Evolutionary conservation across 2,329 filamentous ascomycete genomes (phyloP).

Genomic region (Clathrospora elynae): DNA sequence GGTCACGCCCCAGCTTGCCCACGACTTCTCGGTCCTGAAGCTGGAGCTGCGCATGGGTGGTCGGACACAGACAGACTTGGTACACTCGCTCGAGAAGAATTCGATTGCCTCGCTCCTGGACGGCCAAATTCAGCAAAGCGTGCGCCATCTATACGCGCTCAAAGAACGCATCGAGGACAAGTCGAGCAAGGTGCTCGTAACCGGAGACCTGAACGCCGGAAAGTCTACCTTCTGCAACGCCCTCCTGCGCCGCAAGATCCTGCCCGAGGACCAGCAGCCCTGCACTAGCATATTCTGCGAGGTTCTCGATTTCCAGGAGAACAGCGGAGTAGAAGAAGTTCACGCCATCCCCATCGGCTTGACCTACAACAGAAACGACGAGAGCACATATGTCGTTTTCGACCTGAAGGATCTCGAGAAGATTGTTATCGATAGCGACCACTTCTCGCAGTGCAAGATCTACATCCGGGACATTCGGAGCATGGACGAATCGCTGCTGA

Average conservation of each 20-base stretch:
- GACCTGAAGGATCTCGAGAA: slow-evolving; percentile 77
- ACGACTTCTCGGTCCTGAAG: slow-evolving; percentile 95
- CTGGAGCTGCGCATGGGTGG: slow-evolving; percentile 89
- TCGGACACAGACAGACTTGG: slow-evolving; percentile 83
- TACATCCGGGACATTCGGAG: slow-evolving; percentile 89
- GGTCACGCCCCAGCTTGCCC: slow-evolving; percentile 88
- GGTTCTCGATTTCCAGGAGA: slow-evolving; percentile 89
- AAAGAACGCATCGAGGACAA: slow-evolving; percentile 96
- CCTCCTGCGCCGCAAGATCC: slow-evolving; percentile 84
- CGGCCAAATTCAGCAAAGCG: slow-evolving; percentile 90
- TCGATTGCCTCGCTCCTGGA: slow-evolving; percentile 90
- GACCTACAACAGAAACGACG: slow-evolving; percentile 84
- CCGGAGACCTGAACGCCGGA: slow-evolving; percentile 93
- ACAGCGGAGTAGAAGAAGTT: slow-evolving; percentile 89
- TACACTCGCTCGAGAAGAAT: slow-evolving; percentile 90
- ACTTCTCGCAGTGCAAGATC: slow-evolving; percentile 93
- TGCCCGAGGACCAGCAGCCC: slow-evolving; percentile 96
- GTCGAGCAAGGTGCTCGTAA: slow-evolving; percentile 93
- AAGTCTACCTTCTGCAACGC: slow-evolving; percentile 99
- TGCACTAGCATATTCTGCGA: slow-evolving; percentile 99
- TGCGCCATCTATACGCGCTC: slow-evolving; percentile 84
- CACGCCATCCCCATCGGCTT: slow-evolving; percentile 87
- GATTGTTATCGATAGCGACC: slow-evolving; percentile 85
- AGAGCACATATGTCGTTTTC: slow-evolving; percentile 92
- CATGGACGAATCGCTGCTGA: slow-evolving; percentile 90